Evolutionary conservation across 2,329 filamentous ascomycete genomes (phyloP).

Genomic region (Colletotrichum aenigma): DNA sequence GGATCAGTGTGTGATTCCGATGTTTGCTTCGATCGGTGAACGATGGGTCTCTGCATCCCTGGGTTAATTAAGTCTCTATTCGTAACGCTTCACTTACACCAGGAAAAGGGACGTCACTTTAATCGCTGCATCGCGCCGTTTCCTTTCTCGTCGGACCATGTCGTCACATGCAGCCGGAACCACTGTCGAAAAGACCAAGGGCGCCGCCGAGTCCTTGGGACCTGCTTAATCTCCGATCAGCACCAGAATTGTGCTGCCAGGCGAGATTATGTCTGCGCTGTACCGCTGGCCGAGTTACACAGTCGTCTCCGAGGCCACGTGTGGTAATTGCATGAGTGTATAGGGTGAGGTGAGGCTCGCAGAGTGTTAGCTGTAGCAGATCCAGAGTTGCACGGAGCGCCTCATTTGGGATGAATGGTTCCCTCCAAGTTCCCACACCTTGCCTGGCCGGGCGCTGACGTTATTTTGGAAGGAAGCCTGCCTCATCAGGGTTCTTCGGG

Average conservation of each 20-base stretch:
- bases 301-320: not conserved
- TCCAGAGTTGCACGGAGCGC: not conserved
- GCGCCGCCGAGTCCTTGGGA: not conserved
- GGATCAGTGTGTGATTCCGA: not conserved
- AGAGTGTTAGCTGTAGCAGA: not conserved
- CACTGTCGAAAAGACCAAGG: not conserved
- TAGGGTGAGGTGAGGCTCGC: not conserved
- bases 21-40: not conserved
- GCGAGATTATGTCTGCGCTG: not conserved
- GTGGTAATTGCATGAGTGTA: not conserved
- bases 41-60: not conserved
- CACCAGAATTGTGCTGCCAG: not conserved
- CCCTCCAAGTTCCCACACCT: not conserved
- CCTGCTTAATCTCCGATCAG: constrained; percentile 13
- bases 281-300: not conserved
- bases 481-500: not conserved
- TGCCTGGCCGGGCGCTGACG: not conserved
- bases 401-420: not conserved
- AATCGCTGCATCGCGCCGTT: not conserved
- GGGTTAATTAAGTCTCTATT: not conserved
- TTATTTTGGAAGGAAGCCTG: not conserved
- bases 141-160: not conserved
- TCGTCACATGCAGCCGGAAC: constrained; percentile 5
- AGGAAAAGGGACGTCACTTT: not conserved
- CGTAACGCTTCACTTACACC: not conserved